Percentiles rank a stretch among this genome's conserved stretches.
Evolutionary conservation across 345 rosid species (phyloP).

Genomic region (Aurinia saxatilis): DNA sequence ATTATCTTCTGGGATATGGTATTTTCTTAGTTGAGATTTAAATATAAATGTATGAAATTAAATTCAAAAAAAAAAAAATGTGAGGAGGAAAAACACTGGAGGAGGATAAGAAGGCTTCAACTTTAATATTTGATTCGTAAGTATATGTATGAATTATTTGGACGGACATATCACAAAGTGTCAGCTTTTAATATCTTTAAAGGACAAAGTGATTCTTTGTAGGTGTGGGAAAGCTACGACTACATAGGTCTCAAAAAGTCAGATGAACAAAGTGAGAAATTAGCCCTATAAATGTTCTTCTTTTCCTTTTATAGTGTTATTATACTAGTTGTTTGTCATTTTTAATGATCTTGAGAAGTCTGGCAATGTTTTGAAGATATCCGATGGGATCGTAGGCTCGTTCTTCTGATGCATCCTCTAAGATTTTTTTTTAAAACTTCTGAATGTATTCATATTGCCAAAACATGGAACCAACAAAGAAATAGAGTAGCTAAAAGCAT

Average conservation of each 20-base stretch:
- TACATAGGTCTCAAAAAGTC: background rate
- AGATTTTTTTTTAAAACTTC: too few species aligned
- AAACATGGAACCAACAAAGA: too few species aligned
- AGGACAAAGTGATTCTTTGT: background rate
- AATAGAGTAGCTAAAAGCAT: too few species aligned
- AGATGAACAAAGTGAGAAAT: background rate
- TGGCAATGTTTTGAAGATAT: too few species aligned
- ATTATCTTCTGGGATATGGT: background rate
- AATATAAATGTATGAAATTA: background rate
- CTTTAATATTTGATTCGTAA: background rate
- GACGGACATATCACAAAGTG: background rate
- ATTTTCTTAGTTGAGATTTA: background rate
- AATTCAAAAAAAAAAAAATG: background rate
- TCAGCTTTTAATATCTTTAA: background rate
- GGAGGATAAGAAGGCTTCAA: background rate
- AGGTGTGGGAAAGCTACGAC: background rate
- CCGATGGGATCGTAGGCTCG: too few species aligned
- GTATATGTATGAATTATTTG: background rate
- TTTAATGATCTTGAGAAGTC: background rate
- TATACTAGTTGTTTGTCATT: background rate
- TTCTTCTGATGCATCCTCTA: too few species aligned
- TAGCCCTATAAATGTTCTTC: background rate
- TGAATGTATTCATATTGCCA: too few species aligned
- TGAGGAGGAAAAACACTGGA: constrained; percentile 11
- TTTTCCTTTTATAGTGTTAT: background rate